Base-by-base conservation (phyloP, 2,329 filamentous ascomycete species). In the Ceratocystis variospora region DNA sequence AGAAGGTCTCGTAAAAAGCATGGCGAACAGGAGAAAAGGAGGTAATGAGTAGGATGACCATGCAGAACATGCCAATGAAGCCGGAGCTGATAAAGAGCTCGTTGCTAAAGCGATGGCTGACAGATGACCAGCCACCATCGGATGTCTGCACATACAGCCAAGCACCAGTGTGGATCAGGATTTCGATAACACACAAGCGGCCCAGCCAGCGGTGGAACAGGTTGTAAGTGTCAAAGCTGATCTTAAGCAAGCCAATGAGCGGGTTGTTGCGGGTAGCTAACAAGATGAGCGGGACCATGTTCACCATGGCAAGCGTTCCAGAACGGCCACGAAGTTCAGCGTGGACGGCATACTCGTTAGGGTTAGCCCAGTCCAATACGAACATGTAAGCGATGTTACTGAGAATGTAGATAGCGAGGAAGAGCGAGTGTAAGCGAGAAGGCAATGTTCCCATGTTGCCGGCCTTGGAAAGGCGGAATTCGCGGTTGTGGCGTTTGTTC, bases 1-100 rank as follows among this genome's bases (percentile, higher is more conserved):
- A 82, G 77, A 99, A 99, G 0, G 90, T 95, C 77, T 99, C 94
- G 78, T 99, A 99, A 74, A 96, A 96, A 48, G 92, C 91, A 75
- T 96, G 93, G 68, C 94, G 87, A 63, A 99, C 73, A 0, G 91
- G 87, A 1, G 90, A 93, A 65, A 88, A 78, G 8, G 90, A 87
- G 33, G 87, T 79, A 63, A 96, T 72, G 65, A 88, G 72, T 59
- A 97, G 79, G 57, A 88, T 73, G 50, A 83, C 71, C 73, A 96
- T 82, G 46, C 83, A 80, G 62, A 83, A 74, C 1, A 79, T 81
- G 59, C 81, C 86, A 31, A 86, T 77, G 71, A 84, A 80, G 55
- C 87, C 87, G 46, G 84, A 87, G 37, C 76, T 76, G 68, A 90
- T 85, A 72, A 91, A 93, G 12, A 78, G 77, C 70, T 85, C 82